These are phyloP conservation scores for Capsicum pubescens DNA, from an alignment of 257 asterid species.

Conservation along the genomic window DNA sequence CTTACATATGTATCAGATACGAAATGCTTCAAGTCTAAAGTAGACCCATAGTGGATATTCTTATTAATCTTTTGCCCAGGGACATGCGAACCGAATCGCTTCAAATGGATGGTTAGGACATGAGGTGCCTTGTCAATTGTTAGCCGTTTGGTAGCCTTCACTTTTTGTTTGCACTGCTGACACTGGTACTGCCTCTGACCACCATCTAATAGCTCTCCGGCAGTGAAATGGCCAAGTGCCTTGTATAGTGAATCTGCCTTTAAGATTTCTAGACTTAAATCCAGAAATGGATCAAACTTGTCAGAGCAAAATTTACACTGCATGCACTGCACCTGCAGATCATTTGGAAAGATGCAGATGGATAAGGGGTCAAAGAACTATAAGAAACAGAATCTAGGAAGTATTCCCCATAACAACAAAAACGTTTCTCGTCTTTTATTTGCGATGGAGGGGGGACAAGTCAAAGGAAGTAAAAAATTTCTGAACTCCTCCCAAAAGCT, in stretches of 20 bases:
- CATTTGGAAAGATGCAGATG: constrained; percentile 3
- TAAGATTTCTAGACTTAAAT: constrained; percentile 81
- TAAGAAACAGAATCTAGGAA: background rate
- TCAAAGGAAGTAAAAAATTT: background rate
- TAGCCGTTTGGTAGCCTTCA: constrained; percentile 88
- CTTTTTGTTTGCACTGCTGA: constrained; percentile 95
- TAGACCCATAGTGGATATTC: constrained; percentile 64
- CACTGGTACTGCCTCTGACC: constrained; percentile 90
- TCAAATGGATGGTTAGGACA: constrained; percentile 88
- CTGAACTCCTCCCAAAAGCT: constrained; percentile 19
- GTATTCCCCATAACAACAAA: background rate
- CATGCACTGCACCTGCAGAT: constrained; percentile 88
- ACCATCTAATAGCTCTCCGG: constrained; percentile 88
- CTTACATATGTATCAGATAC: constrained; percentile 89
- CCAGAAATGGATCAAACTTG: constrained; percentile 92
- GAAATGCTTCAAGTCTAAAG: constrained; percentile 81
- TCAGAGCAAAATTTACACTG: constrained; percentile 90
- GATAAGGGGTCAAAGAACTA: background rate
- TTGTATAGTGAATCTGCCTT: constrained; percentile 78
- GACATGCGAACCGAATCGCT: constrained; percentile 76
- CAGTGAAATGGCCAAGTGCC: constrained; percentile 87
- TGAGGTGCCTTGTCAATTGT: constrained; percentile 81
- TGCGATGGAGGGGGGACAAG: background rate
- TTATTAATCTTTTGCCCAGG: constrained; percentile 78
- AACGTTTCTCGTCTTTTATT: background rate